Evolutionary conservation across 1,139 yeast genomes (phyloP), one percentile per base, ranked within the genome.

Genomic region (Zygosaccharomyces sapae): DNA sequence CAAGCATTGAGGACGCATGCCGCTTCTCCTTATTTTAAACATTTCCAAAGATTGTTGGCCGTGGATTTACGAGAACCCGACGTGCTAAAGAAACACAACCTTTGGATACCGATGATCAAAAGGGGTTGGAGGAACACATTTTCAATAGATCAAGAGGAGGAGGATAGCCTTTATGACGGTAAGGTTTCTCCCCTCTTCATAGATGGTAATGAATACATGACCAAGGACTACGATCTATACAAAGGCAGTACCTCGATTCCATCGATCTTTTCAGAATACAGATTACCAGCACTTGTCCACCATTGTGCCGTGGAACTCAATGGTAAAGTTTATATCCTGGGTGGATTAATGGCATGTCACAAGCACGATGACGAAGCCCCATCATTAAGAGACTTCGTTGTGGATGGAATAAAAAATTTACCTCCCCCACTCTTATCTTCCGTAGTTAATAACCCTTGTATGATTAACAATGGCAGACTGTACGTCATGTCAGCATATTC

Each of bases 371-470:
- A 57, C 16, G 58, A 55, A 7, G 61, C 59, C 6, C 68, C 75
- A 0, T 63, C 69, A 49, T 59, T 73, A 5, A 58, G 61, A 22
- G 67, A 67, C 41, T 67, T 69, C 30, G 55, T 56, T 12, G 65
- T 74, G 18, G 64, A 65, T 18, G 69, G 72, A 37, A 64, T 69
- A 19, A 62, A 68, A 30, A 67, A 71, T 38, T 49, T 74, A 33
- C 80, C 80, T 3, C 66, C 71, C 8, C 80, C 80, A 0, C 52
- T 76, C 31, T 59, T 68, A 31, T 62, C 64, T 9, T 61, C 57
- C 2, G 62, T 73, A 16, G 56, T 76, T 12, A 67, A 63, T 43
- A 68, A 70, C 41, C 73, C 78, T 31, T 52, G 68, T 2, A 56
- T 71, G 54, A 60, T 67, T 5, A 70, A 71, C 20, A 72, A 70